Evolutionary conservation across 192 early-diverging fungal species (phyloP).

Genomic region (Gaertneriomyces sp.): DNA sequence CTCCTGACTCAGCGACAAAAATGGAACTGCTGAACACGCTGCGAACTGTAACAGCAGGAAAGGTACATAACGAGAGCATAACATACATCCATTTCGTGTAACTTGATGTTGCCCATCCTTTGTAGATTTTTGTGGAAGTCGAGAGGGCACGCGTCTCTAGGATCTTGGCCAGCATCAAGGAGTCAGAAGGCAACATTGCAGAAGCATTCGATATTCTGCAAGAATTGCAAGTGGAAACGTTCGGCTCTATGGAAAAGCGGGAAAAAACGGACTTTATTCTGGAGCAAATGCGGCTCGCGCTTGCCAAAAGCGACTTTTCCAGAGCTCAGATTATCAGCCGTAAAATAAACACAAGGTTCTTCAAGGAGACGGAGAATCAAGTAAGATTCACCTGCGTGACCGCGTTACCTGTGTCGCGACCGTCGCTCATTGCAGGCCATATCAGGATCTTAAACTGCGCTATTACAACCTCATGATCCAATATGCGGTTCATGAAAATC

Average conservation of each 20-base stretch:
- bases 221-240: conserved; percentile 97
- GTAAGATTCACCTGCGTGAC: conserved; percentile 43
- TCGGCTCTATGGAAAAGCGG: conserved; percentile 96
- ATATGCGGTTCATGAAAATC: conserved; percentile 84
- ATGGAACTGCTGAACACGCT: conserved; percentile 92
- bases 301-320: conserved; percentile 90
- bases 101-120: not conserved
- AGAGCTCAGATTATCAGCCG: conserved; percentile 90
- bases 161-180: conserved; percentile 82
- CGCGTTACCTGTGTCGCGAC: not conserved
- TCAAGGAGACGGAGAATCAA: conserved; percentile 75
- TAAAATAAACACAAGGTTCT: conserved; percentile 95
- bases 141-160: conserved; percentile 92
- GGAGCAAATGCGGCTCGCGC: conserved; percentile 94
- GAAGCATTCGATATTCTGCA: conserved; percentile 95
- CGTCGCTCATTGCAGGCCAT: not conserved
- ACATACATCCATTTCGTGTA: not conserved
- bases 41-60: conserved; percentile 93
- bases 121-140: conserved; percentile 95
- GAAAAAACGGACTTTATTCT: conserved; percentile 99
- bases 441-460: conserved; percentile 86
- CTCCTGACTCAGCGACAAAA: conserved; percentile 75
- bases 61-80: conserved; percentile 41
- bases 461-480: conserved; percentile 97
- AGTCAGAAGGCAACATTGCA: conserved; percentile 82